Conservation (phyloP, 768 basidiomycete species). For the Tylopilus rubrobrunneus region DNA sequence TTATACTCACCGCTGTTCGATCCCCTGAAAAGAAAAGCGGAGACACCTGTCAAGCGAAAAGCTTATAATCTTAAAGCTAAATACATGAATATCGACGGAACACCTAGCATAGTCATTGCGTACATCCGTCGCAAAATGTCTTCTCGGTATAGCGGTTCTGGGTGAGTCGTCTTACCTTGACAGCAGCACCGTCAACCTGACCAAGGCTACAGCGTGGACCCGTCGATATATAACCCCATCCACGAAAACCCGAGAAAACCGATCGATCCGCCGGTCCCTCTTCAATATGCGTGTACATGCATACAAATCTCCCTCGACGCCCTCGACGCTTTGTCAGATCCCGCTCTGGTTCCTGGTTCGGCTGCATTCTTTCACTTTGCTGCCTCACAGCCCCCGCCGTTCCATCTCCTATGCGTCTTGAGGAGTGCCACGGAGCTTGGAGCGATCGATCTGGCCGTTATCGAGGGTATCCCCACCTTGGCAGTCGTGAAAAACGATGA, state of each 20-base stretch:
- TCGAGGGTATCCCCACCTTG: constrained; percentile 40
- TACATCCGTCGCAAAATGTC: constrained; percentile 40
- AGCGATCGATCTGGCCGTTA: constrained; percentile 38
- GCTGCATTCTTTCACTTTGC: constrained; percentile 36
- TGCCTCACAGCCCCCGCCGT: constrained; percentile 35
- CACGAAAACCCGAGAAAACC: constrained; percentile 31
- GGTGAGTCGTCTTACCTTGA: constrained; percentile 10
- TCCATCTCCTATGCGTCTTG: constrained; percentile 37
- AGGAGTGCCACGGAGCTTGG: constrained; percentile 38
- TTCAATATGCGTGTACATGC: constrained; percentile 45
- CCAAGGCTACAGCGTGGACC: constrained; percentile 23
- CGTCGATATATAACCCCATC: constrained; percentile 31
- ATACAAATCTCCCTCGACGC: constrained; percentile 38
- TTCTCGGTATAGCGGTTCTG: constrained; percentile 12
- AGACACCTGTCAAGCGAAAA: constrained; percentile 45
- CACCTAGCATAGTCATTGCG: constrained; percentile 53
- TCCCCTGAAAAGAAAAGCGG: too few species aligned
- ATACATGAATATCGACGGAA: constrained; percentile 46
- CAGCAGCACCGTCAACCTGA: not conserved
- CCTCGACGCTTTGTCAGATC: constrained; percentile 45
- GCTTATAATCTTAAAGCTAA: constrained; percentile 58
- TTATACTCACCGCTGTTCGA: too few species aligned
- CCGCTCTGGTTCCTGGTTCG: constrained; percentile 36
- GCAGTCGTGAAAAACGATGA: constrained; percentile 41
- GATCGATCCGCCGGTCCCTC: constrained; percentile 41